Percentiles rank a stretch among this genome's conserved stretches.
Conservation (phyloP, 2,329 filamentous ascomycete genomes). For the Blastomyces gilchristii region DNA sequence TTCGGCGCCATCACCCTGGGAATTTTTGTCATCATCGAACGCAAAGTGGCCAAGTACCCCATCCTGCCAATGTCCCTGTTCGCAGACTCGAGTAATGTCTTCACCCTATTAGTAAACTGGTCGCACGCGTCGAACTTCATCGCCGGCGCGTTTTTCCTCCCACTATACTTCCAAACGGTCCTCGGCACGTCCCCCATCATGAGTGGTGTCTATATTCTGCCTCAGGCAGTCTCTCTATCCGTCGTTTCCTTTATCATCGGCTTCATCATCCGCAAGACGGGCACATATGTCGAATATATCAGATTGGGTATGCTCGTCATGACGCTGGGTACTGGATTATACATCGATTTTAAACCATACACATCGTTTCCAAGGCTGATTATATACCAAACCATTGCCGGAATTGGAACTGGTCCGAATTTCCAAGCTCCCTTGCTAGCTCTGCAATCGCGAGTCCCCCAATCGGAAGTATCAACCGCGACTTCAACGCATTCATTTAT, state of each 20-base stretch:
- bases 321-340: slow-evolving; percentile 56
- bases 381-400: slow-evolving; percentile 49
- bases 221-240: slow-evolving; percentile 58
- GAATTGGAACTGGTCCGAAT: slow-evolving; percentile 52
- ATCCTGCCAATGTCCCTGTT: slow-evolving; percentile 69
- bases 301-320: slow-evolving; percentile 49
- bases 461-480: slow-evolving; percentile 51
- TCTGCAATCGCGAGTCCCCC: slow-evolving; percentile 52
- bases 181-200: slow-evolving; percentile 57
- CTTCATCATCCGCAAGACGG: slow-evolving; percentile 64
- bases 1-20: slow-evolving; percentile 56
- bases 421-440: slow-evolving; percentile 55
- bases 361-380: slow-evolving; percentile 43
- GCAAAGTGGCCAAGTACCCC: slow-evolving; percentile 62
- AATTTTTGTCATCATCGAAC: slow-evolving; percentile 64
- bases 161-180: slow-evolving; percentile 74
- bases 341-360: slow-evolving; percentile 47
- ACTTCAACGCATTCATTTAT: slow-evolving; percentile 54
- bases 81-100: slow-evolving; percentile 52
- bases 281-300: slow-evolving; percentile 54
- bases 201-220: slow-evolving; percentile 64
- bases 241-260: slow-evolving; percentile 51
- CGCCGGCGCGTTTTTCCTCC: slow-evolving; percentile 66
- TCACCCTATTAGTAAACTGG: slow-evolving; percentile 57
- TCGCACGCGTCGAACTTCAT: slow-evolving; percentile 70